Conservation (phyloP, 2,329 filamentous ascomycete species). For the Diaporthe sp. region DNA sequence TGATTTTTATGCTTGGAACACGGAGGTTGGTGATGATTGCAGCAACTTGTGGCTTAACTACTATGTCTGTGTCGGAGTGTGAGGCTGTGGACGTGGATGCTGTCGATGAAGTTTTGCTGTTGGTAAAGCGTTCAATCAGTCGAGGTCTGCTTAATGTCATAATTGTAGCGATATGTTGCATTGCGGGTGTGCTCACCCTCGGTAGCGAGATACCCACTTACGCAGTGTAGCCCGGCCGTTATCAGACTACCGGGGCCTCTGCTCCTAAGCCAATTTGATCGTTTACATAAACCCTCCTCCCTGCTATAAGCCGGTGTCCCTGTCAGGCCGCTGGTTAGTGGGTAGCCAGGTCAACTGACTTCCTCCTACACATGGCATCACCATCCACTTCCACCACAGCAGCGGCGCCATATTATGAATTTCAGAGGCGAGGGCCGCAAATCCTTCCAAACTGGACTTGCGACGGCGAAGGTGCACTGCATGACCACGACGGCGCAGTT, state of each 20-base stretch:
- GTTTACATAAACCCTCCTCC: background rate
- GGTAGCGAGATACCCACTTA: background rate
- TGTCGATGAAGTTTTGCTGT: no score
- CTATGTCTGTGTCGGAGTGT: no score
- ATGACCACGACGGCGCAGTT: slow-evolving; percentile 13
- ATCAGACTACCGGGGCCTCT: background rate
- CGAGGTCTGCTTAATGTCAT: background rate
- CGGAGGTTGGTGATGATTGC: no score
- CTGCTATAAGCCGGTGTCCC: no score
- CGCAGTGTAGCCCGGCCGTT: background rate
- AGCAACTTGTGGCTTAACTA: no score
- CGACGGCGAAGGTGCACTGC: background rate
- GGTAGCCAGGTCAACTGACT: background rate
- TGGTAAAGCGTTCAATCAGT: no score
- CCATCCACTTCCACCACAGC: no score
- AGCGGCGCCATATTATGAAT: background rate
- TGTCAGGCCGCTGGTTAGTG: background rate
- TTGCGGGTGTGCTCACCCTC: fast-evolving
- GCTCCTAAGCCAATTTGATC: background rate
- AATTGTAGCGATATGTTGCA: background rate
- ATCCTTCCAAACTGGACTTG: background rate
- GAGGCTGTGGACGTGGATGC: no score
- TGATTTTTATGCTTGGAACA: no score
- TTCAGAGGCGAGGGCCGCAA: background rate
- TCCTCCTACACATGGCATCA: background rate